A percentile compares a stretch with the other conserved stretches of the same genome.
phyloP scores from a whole-genome alignment of 2,329 filamentous ascomycete genomes.

The Stemphylium lycopersici region DNA sequence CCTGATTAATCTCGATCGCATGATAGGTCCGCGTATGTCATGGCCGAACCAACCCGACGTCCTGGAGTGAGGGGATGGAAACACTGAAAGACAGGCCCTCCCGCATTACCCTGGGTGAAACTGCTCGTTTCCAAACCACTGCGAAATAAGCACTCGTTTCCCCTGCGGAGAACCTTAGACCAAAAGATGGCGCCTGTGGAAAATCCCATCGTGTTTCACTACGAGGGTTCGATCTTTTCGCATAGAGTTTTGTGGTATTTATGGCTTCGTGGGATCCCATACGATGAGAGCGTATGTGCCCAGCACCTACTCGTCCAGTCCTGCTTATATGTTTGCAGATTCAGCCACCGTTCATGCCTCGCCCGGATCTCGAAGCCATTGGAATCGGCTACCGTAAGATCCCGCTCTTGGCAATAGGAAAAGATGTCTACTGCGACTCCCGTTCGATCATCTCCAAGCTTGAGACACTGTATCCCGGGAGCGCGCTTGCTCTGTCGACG shows the following conservation, averaged over 20 bases:
- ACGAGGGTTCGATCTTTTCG: slow-evolving; percentile 69
- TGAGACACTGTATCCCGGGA: slow-evolving; percentile 28
- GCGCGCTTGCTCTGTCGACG: slow-evolving; percentile 17
- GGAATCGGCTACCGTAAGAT: slow-evolving; percentile 49
- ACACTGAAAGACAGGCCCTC: background rate
- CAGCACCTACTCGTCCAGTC: background rate
- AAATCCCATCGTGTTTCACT: slow-evolving; percentile 70
- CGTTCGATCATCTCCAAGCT: slow-evolving; percentile 41
- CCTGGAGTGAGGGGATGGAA: background rate
- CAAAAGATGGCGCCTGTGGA: slow-evolving; percentile 33
- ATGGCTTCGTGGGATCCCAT: slow-evolving; percentile 67
- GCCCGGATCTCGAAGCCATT: slow-evolving; percentile 38
- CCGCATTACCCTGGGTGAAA: background rate
- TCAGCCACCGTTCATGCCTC: slow-evolving; percentile 56
- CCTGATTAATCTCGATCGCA: background rate
- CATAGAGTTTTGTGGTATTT: slow-evolving; percentile 71
- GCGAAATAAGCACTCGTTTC: background rate
- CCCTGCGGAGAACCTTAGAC: too few relatives aligned
- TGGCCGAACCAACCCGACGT: background rate
- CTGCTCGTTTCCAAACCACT: background rate
- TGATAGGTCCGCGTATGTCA: background rate
- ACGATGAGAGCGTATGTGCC: slow-evolving; percentile 68
- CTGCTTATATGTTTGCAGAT: slow-evolving; percentile 50
- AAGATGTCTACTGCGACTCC: slow-evolving; percentile 43
- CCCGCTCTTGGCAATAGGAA: slow-evolving; percentile 39